Evolutionary conservation across 192 early-diverging fungal species (phyloP), one percentile per base, ranked within the genome.

Genomic region (Endogone sp.): DNA sequence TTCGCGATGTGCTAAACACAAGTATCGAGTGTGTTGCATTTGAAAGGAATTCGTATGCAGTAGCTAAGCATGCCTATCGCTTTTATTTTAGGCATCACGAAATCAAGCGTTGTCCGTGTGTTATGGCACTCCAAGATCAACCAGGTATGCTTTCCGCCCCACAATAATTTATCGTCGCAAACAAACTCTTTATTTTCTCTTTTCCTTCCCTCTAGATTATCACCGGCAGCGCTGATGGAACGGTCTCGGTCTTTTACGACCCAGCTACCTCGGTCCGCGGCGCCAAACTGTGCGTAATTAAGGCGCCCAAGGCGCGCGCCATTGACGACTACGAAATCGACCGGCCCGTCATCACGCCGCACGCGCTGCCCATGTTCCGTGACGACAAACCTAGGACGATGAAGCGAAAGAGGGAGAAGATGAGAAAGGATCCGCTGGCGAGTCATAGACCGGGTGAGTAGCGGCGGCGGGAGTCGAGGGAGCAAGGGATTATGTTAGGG

Each of bases 111-210:
- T 0, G 83, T 97, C 20, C 73, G 81, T 22, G 85, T 93, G 25
- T 69, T 88, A n/a, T 98, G 96, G 96, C 92, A 96, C 71, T 81
- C 88, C 10, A 85, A 78, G 32, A 78, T 96, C 73, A 94, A 98
- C 76, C 96, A 87, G 65, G 78, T 75, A 75, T 27, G 58, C 16
- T n/a, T n/a, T n/a, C n/a, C n/a, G n/a, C n/a, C n/a, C 32, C 55
- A n/a, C 55, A 56, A 56, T n/a, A n/a, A 11, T 56, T 56, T 56
- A 56, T n/a, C 55, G n/a, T 56, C n/a, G 25, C 21, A 16, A 28
- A n/a, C n/a, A n/a, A n/a, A n/a, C n/a, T n/a, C n/a, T n/a, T n/a
- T n/a, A n/a, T 32, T 54, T 25, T 55, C 29, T 55, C 23, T 66
- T 56, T 20, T 64, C 3, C 44, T 25, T 57, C 32, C 21, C 37